phyloP scores from a whole-genome alignment of 2,329 filamentous ascomycete species.

The Nannizziopsis barbatae region DNA sequence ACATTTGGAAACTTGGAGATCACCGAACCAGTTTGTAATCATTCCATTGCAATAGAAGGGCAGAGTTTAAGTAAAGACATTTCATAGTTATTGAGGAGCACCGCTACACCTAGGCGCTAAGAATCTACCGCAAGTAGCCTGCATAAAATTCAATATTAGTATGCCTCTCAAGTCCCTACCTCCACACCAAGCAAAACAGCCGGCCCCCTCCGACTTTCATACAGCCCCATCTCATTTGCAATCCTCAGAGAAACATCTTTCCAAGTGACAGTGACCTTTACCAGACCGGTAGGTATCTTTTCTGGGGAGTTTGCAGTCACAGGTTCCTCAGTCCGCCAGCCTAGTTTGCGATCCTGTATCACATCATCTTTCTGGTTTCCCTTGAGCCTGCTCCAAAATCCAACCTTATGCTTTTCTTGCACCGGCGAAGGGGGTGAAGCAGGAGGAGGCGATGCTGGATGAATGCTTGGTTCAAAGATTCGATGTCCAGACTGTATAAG shows the following conservation, averaged over 20 bases:
- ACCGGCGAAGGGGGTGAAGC: not conserved
- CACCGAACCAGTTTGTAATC: not conserved
- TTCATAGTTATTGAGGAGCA: no score
- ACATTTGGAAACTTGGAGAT: not conserved
- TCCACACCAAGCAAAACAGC: constrained; percentile 26
- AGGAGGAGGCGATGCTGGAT: constrained; percentile 2
- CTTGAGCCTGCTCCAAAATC: constrained; percentile 16
- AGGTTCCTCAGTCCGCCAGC: constrained; percentile 22
- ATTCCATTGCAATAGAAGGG: not conserved
- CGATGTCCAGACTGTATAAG: constrained; percentile 20
- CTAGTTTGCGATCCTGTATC: constrained; percentile 22
- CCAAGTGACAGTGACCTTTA: constrained; percentile 26
- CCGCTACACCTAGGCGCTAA: no score
- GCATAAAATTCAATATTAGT: not conserved
- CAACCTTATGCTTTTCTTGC: constrained; percentile 12
- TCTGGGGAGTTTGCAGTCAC: constrained; percentile 11
- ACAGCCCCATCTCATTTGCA: constrained; percentile 37
- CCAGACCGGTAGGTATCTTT: constrained; percentile 18
- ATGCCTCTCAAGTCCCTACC: constrained; percentile 18
- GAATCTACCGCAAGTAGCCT: no score
- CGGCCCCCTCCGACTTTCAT: constrained; percentile 31
- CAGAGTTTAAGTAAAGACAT: no score
- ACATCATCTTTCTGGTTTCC: constrained; percentile 13
- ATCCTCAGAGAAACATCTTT: constrained; percentile 34
- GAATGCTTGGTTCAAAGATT: constrained; percentile 11